Conservation (phyloP, 2,329 filamentous ascomycete genomes). For the Sclerotinia trifoliorum region DNA sequence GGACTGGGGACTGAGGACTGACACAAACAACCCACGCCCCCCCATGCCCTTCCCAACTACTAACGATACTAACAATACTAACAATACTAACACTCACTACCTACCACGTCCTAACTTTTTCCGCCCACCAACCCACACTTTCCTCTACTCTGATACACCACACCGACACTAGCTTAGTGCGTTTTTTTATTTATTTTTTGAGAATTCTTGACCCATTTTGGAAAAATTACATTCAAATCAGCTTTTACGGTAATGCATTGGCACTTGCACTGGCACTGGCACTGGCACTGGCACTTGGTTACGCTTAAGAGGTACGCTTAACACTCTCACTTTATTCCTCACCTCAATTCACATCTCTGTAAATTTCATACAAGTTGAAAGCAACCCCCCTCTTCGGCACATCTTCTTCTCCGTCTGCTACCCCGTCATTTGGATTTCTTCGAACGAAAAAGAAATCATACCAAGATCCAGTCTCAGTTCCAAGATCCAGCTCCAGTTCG, state of each 20-base stretch:
- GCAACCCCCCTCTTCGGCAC: constrained; percentile 30
- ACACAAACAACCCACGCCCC: neutral
- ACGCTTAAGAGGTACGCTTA: neutral
- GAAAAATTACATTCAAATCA: no score
- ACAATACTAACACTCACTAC: no score
- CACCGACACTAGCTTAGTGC: neutral
- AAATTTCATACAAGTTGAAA: constrained; percentile 29
- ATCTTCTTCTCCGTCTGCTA: constrained; percentile 31
- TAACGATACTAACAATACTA: no score
- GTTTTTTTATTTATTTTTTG: no score
- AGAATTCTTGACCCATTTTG: neutral
- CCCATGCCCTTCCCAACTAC: no score
- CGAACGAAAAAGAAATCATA: neutral
- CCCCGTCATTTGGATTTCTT: constrained; percentile 26
- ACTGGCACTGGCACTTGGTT: neutral
- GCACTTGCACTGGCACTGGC: neutral
- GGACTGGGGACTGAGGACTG: neutral
- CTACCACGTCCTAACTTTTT: neutral
- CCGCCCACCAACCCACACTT: neutral
- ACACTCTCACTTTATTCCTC: no score
- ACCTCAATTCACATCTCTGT: neutral
- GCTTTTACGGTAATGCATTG: no score
- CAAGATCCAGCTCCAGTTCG: no score
- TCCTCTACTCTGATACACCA: neutral
- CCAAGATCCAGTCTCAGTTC: neutral